Evolutionary conservation across 1,284 basidiomycete species (phyloP), one percentile per base, ranked within the genome.

Genomic region (Cutaneotrichosporon cutaneum): DNA sequence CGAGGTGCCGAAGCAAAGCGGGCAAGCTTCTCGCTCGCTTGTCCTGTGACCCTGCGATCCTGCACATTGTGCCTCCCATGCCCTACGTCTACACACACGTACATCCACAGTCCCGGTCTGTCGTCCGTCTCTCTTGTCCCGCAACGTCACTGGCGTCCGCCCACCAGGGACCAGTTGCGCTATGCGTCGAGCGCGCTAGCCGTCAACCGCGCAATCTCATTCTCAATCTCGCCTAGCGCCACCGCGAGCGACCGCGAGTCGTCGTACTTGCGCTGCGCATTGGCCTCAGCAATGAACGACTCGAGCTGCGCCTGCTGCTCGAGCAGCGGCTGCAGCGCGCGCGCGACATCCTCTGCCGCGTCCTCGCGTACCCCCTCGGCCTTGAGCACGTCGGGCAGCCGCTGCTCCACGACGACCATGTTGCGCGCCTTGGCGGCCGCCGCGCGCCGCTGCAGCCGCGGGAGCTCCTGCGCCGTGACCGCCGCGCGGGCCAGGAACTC

Each of bases 251-350:
- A 89, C 78, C 88, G 88, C 21, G 87, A 87, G 74, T 95, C 92
- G 77, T 95, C 92, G 67, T 94, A 94, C 79, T 94, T 94, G 50
- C 92, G 82, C 70, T 88, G 88, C 1, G 86, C 84, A 74, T 87
- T 88, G 4, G 92, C 92, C 73, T 94, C 90, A 67, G 88, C 86
- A 26, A 80, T 77, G 36, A 76, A 78, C 24, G 63, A 62, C 80
- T 94, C 92, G 35, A 95, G 82, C 54, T 94, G 82, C 3, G 89
- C 88, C 78, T 95, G 92, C 78, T 95, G 92, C 77, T 95, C 92
- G 10, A 95, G 82, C 21, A 95, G 79, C 3, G 92, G 92, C 71
- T 94, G 92, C 24, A 95, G 80, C 4, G 83, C 80, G 35, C 85
- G 82, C 2, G 90, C 90, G 22, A 89, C 80, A 55, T 87, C 84